Evolutionary conservation across 106 monocot species (phyloP).

Genomic region (Dactylorhiza incarnata): DNA sequence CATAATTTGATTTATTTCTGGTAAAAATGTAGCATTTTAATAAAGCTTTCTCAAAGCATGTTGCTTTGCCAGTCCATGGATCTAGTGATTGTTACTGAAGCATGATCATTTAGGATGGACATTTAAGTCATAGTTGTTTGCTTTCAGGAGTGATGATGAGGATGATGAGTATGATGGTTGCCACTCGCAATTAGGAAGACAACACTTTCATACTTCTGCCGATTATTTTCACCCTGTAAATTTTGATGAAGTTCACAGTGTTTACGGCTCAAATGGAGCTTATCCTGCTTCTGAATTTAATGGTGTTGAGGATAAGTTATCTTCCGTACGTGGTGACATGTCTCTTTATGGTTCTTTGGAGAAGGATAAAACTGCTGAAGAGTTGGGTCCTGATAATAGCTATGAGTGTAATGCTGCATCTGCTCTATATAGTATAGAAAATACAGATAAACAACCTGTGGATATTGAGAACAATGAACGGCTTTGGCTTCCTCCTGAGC

Average conservation of each 20-base stretch:
- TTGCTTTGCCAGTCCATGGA: not conserved
- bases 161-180: slow-evolving; percentile 38
- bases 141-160: slow-evolving; percentile 47
- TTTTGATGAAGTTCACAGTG: slow-evolving; percentile 37
- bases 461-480: slow-evolving; percentile 74
- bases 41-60: not conserved
- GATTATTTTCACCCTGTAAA: slow-evolving; percentile 47
- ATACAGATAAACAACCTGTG: slow-evolving; percentile 35
- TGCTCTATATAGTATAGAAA: slow-evolving; percentile 43
- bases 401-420: slow-evolving; percentile 48
- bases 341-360: slow-evolving; percentile 25
- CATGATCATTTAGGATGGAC: not conserved
- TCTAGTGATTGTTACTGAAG: not conserved
- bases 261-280: slow-evolving; percentile 22
- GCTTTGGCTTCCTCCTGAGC: slow-evolving; percentile 81
- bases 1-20: not conserved
- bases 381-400: slow-evolving; percentile 21
- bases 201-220: slow-evolving; percentile 29
- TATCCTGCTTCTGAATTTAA: slow-evolving; percentile 25
- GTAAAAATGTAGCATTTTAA: not conserved
- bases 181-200: slow-evolving; percentile 41
- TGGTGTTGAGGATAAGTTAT: slow-evolving; percentile 22
- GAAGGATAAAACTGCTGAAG: slow-evolving; percentile 37
- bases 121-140: slow-evolving; percentile 15
- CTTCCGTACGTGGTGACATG: slow-evolving; percentile 16